A percentile compares a stretch with the other conserved stretches of the same genome.
phyloP scores from a whole-genome alignment of 163 green algal species.

The Trebouxiophyceae sp. region DNA sequence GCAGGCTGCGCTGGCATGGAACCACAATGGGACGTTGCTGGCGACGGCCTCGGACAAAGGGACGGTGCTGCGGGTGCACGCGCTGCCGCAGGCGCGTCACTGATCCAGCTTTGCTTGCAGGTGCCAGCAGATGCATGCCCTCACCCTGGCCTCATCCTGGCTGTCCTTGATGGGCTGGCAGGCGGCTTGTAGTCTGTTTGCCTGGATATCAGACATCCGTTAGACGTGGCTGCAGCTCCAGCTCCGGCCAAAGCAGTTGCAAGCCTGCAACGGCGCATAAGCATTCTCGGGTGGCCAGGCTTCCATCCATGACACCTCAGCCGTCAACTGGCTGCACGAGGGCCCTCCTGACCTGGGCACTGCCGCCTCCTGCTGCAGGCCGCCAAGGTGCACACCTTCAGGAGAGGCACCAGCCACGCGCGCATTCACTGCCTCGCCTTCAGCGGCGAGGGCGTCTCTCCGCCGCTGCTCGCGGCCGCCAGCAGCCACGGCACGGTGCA shows the following conservation, averaged over 20 bases:
- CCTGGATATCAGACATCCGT: too few relatives aligned
- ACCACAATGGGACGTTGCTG: conserved; percentile 52
- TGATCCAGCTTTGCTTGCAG: too few relatives aligned
- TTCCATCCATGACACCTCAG: too few relatives aligned
- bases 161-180: background rate
- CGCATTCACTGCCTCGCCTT: conserved; percentile 64
- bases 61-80: conserved; percentile 69
- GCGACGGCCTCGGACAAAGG: conserved; percentile 69
- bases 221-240: too few relatives aligned
- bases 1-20: conserved; percentile 52
- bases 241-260: background rate
- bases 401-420: conserved; percentile 51
- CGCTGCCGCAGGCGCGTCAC: conserved; percentile 12
- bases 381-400: conserved; percentile 37
- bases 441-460: conserved; percentile 25
- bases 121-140: background rate
- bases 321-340: too few relatives aligned
- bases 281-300: too few relatives aligned
- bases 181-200: background rate
- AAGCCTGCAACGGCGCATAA: too few relatives aligned
- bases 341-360: too few relatives aligned
- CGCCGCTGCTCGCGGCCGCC: conserved; percentile 49
- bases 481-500: conserved; percentile 64
- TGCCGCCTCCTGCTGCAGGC: too few relatives aligned
- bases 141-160: background rate